phyloP scores from a whole-genome alignment of 2,329 filamentous ascomycete genomes.

The Colletotrichum agaves region DNA sequence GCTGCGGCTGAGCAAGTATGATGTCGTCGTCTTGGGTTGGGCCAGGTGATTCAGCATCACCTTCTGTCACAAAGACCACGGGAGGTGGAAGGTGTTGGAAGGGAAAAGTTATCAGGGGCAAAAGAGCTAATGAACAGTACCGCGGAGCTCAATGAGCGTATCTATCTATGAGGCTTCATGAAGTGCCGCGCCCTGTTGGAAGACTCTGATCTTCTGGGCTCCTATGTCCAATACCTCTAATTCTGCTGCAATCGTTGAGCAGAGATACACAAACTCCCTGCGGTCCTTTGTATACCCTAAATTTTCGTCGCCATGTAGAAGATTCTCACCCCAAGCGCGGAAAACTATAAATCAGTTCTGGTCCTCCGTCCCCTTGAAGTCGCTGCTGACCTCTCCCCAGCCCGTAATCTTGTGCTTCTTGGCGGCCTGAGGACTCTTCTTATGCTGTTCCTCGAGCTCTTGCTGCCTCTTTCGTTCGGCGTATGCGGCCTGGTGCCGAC shows the following conservation, averaged over 20 bases:
- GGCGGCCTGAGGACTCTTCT: neutral
- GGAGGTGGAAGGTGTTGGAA: neutral
- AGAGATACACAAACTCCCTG: neutral
- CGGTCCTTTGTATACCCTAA: too few relatives aligned
- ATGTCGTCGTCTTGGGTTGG: neutral
- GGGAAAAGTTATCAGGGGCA: too few relatives aligned
- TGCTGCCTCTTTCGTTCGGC: neutral
- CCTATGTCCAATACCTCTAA: neutral
- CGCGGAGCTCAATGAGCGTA: neutral
- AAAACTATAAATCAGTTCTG: neutral
- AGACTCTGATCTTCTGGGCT: neutral
- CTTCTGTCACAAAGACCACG: too few relatives aligned
- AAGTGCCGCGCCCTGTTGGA: neutral
- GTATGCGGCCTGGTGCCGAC: constrained; percentile 5
- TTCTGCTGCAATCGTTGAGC: too few relatives aligned
- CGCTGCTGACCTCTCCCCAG: neutral
- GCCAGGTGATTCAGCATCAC: neutral
- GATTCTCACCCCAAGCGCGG: too few relatives aligned
- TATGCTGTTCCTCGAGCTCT: neutral
- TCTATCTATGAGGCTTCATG: neutral
- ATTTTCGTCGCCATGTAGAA: too few relatives aligned
- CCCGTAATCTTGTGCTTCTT: neutral
- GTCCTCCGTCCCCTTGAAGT: neutral
- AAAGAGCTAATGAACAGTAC: neutral
- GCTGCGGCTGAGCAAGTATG: neutral